Evolutionary conservation across 345 rosid genomes (phyloP).

Genomic region (Acer yangbiense): DNA sequence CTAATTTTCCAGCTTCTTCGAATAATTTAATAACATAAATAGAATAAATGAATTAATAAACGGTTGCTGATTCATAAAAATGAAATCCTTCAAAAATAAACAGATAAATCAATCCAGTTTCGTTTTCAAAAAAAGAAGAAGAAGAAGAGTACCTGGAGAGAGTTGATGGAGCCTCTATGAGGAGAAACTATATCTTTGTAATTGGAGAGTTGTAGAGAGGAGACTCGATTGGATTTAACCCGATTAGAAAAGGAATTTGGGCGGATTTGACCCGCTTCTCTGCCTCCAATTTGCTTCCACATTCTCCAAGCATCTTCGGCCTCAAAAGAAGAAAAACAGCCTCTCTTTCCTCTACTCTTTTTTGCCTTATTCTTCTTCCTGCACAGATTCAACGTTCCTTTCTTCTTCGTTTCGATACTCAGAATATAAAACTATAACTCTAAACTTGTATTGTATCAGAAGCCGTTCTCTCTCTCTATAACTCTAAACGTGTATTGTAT

Average conservation of each 20-base stretch:
- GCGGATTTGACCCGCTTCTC: constrained; percentile 81
- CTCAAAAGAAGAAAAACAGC: constrained; percentile 7
- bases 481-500: too few species aligned
- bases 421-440: not conserved
- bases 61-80: not conserved
- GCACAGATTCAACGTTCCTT: not conserved
- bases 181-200: constrained; percentile 78
- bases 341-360: constrained; percentile 2
- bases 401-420: not conserved
- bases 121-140: not conserved
- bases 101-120: not conserved
- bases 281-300: constrained; percentile 81
- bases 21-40: not conserved
- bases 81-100: not conserved
- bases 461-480: too few species aligned
- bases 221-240: constrained; percentile 58
- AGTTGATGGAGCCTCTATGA: constrained; percentile 85
- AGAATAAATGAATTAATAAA: not conserved
- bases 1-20: not conserved
- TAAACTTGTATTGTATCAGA: too few species aligned
- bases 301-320: constrained; percentile 77
- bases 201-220: constrained; percentile 72
- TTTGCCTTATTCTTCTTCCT: not conserved
- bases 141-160: constrained; percentile 64
- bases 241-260: constrained; percentile 62